Base-by-base conservation (phyloP, 345 rosid genomes). In the Hibiscus mutabilis region DNA sequence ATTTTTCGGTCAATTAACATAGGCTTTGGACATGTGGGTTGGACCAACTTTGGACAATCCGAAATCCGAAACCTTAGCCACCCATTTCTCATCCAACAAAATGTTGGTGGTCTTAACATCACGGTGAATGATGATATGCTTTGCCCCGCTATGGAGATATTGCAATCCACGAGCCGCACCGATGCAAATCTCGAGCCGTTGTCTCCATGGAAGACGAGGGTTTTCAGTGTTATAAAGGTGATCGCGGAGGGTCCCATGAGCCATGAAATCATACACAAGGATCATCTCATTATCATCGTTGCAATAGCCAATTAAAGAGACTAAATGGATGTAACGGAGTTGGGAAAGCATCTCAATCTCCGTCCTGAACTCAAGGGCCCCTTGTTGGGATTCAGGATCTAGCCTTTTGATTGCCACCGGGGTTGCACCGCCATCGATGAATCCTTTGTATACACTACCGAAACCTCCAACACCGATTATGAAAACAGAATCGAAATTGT, bases 81-180 rank as follows among this genome's bases (percentile, higher is more conserved):
- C 61, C 61, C 61, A 57, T 57, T 57, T 57, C 21, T 24, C 61
- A 24, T 57, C 61, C 31, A 57, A 57, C 31, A 57, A 24, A 57
- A 57, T 57, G 31, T 57, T 57, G 61, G 61, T 57, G 31, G 61
- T 57, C 31, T 57, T 57, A 57, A 57, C 61, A 57, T 57, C 61
- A 11, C 61, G 61, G 61, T 57, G 61, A 57, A 57, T 57, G 29
- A 57, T 57, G 11, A 4, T 24, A 24, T 57, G 61, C 15, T 57
- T 57, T 57, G 61, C 61, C 61, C 33, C 61, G 12, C 61, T 57
- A 24, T 57, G 61, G 61, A 57, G 61, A 24, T 57, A 24, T 22
- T 57, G 61, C 61, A 57, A 57, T 57, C 61, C 61, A 57, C 33
- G 61, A 57, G 61, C 61, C 2, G 61, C 61, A 57, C 61, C 61